Conservation (phyloP, 2,329 filamentous ascomycete species). For the Pseudopyrenochaeta lycopersici region DNA sequence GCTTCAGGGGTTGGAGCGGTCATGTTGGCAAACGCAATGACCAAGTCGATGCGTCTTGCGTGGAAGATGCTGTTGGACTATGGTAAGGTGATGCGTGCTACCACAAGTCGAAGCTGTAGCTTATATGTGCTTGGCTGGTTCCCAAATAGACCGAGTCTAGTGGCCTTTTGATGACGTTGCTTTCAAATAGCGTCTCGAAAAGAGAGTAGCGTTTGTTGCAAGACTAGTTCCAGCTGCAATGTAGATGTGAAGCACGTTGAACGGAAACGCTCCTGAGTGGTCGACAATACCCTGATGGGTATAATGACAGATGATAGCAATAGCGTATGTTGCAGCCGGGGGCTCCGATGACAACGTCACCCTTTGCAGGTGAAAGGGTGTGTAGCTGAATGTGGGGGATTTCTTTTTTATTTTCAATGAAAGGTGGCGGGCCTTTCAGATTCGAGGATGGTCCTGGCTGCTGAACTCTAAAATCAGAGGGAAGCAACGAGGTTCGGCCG, state of each 20-base stretch:
- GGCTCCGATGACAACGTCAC: slow-evolving; percentile 15
- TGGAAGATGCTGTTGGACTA: neutral
- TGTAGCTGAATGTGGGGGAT: neutral
- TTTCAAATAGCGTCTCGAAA: neutral
- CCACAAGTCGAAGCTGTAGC: slow-evolving; percentile 6
- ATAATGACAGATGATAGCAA: slow-evolving; percentile 20
- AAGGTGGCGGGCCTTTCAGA: neutral
- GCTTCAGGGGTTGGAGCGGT: slow-evolving; percentile 31
- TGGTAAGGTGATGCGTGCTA: neutral
- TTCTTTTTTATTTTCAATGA: neutral
- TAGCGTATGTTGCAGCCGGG: slow-evolving; percentile 17
- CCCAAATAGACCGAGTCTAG: slow-evolving; percentile 1
- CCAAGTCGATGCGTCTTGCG: neutral
- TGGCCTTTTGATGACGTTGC: slow-evolving; percentile 13
- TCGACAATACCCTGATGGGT: slow-evolving; percentile 10
- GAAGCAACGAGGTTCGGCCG: neutral
- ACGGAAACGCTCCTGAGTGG: slow-evolving; percentile 24
- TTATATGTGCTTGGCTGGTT: slow-evolving; percentile 17
- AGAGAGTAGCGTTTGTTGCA: slow-evolving; percentile 1
- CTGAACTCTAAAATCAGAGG: slow-evolving; percentile 3
- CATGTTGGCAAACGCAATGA: slow-evolving; percentile 21
- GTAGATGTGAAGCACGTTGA: slow-evolving; percentile 28
- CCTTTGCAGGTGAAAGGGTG: neutral
- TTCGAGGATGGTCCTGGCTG: neutral
- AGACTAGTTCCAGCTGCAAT: slow-evolving; percentile 14